Conservation (phyloP, 1,139 yeast genomes). For the Scheffersomyces stambukii region DNA sequence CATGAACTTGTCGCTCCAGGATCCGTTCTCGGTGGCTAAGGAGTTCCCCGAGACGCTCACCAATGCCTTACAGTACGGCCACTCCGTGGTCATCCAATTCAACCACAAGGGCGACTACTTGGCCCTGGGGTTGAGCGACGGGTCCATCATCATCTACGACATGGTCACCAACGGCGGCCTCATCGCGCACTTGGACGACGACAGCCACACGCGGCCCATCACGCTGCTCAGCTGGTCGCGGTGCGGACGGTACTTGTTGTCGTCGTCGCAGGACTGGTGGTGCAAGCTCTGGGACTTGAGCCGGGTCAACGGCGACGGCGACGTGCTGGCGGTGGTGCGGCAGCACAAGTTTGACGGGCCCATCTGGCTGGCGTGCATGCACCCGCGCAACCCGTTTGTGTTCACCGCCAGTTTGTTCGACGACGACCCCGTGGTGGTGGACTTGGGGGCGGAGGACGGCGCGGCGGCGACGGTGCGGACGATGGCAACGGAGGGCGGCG, state of each 20-base stretch:
- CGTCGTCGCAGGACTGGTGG: slow-evolving; percentile 84
- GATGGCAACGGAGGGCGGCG: slow-evolving; percentile 21
- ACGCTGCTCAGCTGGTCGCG: slow-evolving; percentile 77
- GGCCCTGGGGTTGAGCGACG: slow-evolving; percentile 82
- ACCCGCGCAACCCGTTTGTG: slow-evolving; percentile 43
- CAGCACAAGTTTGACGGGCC: slow-evolving; percentile 61
- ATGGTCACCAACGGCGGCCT: slow-evolving; percentile 54
- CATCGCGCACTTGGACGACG: slow-evolving; percentile 49
- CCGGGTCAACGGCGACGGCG: slow-evolving; percentile 18
- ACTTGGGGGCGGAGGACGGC: slow-evolving; percentile 28
- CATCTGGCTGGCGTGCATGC: slow-evolving; percentile 63
- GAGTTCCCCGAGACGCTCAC: slow-evolving; percentile 86
- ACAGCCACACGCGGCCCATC: slow-evolving; percentile 66
- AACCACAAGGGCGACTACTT: slow-evolving; percentile 79
- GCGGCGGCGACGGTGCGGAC: slow-evolving; percentile 21
- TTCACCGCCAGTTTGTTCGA: slow-evolving; percentile 48
- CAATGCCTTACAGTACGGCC: slow-evolving; percentile 62
- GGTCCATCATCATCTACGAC: slow-evolving; percentile 76
- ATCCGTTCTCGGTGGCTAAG: slow-evolving; percentile 88
- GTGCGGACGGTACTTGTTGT: slow-evolving; percentile 66
- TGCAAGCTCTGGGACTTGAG: slow-evolving; percentile 77
- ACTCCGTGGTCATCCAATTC: slow-evolving; percentile 70
- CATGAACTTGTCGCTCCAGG: slow-evolving; percentile 84
- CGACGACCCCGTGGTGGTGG: slow-evolving; percentile 56
- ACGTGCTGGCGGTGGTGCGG: slow-evolving; percentile 25